Base-by-base conservation (phyloP, 352 stramenopile genomes). In the Pilasporangium apinafurcum region DNA sequence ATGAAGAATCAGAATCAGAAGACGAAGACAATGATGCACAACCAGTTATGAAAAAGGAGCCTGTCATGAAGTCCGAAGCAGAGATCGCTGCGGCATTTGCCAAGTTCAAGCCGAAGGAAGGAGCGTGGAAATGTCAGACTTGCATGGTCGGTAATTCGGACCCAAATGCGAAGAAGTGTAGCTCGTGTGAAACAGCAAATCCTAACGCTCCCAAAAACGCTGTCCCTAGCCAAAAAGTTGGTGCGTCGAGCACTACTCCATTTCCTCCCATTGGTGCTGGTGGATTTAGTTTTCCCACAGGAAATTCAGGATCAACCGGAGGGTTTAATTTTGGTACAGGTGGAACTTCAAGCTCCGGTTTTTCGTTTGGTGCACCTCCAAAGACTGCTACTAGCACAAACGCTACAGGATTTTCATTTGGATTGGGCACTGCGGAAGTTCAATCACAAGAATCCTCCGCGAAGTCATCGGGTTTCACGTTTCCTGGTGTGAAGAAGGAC, bases 81-180 rank as follows among this genome's bases (percentile, higher is more conserved):
- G 72, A 83, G 25, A 80, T 79, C 36, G 54, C 56, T 10, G 65
- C 56, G 16, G 72, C 49, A 8, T 65, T 83, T 26, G 62, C 51
- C 6, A 86, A 66, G 41, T 81, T 79, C 25, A 53, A 58, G 29
- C 53, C 61, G 10, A 62, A 63, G 26, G 65, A 82, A 49, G 74
- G 70, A 27, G 70, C 56, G 17, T 86, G 74, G 74, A 84, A 81
- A 37, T 86, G 74, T 37, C 46, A 29, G 4, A 33, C 53, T 18
- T 86, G 74, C 45, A 68, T 82, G 49, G 52, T 81, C 8, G 56
- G 5, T 22, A 84, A 84, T 47, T 24, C 54, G 10, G 44, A 48
- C 12, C 40, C 58, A 1, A 49, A 67, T 12, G 67, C 65, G 10
- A 26, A 43, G 25, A 69, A 73, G 38, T 83, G 73, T 27, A 56